These are phyloP conservation scores for Debaryomyces psychrophilus DNA, from an alignment of 1,139 yeast species.

Conservation along the genomic window DNA sequence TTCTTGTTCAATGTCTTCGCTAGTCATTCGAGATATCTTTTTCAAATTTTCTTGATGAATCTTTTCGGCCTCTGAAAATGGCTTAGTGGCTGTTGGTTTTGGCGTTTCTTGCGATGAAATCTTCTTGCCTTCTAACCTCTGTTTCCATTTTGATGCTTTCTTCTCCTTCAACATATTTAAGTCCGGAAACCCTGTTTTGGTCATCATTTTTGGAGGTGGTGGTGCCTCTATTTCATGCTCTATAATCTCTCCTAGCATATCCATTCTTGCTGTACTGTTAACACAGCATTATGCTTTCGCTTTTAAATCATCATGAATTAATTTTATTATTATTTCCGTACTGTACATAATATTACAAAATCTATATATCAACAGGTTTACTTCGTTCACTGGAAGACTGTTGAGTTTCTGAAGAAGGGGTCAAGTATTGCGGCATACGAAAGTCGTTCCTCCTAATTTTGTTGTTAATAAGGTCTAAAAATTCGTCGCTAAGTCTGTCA, in stretches of 20 bases:
- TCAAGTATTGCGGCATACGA: slow-evolving; percentile 24
- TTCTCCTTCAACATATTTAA: slow-evolving; percentile 28
- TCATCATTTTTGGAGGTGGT: slow-evolving; percentile 30
- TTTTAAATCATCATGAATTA: neutral
- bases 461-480: slow-evolving; percentile 20
- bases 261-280: slow-evolving; percentile 45
- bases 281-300: neutral
- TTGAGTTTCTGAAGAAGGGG: neutral
- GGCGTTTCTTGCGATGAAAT: neutral
- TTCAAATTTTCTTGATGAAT: slow-evolving; percentile 79
- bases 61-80: slow-evolving; percentile 61
- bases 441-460: slow-evolving; percentile 27
- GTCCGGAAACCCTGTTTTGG: slow-evolving; percentile 48
- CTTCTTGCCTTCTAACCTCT: slow-evolving; percentile 9
- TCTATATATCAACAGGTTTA: neutral
- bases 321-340: neutral
- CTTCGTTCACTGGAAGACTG: neutral
- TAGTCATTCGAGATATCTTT: slow-evolving; percentile 62
- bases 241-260: slow-evolving; percentile 73
- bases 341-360: slow-evolving; percentile 6
- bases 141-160: slow-evolving; percentile 31
- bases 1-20: slow-evolving; percentile 66
- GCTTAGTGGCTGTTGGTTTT: slow-evolving; percentile 7
- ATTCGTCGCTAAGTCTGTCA: slow-evolving; percentile 23
- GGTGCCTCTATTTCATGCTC: slow-evolving; percentile 59